A percentile compares a stretch with the other conserved stretches of the same genome.
phyloP scores from a whole-genome alignment of 805 yeast species.

The Hermanozyma aechmeae region DNA sequence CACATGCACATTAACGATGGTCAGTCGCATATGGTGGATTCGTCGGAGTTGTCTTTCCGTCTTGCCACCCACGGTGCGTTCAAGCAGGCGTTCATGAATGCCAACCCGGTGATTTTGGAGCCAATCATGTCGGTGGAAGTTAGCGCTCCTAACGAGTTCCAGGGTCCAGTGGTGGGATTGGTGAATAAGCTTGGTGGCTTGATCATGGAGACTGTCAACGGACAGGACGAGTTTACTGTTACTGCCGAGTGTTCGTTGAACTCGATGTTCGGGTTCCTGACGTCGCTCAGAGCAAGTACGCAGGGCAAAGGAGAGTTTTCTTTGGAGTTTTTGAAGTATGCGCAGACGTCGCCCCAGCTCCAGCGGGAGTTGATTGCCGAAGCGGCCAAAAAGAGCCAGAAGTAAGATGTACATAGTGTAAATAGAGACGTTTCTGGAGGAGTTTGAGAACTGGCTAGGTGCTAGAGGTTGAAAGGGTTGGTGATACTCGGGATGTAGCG shows the following conservation, averaged over 20 bases:
- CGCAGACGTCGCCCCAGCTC: conserved; percentile 83
- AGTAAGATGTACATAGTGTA: conserved; percentile 4
- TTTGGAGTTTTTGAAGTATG: conserved; percentile 86
- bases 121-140: conserved; percentile 94
- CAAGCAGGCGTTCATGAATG: conserved; percentile 76
- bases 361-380: conserved; percentile 88
- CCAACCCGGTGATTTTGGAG: conserved; percentile 84
- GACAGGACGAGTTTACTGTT: conserved; percentile 88
- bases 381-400: conserved; percentile 31
- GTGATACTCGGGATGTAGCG: too few relatives aligned
- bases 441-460: not conserved
- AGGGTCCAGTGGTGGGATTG: conserved; percentile 84
- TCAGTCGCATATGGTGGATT: conserved; percentile 94
- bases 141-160: conserved; percentile 94
- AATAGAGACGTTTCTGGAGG: conserved; percentile 1
- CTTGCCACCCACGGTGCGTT: conserved; percentile 90
- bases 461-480: too few relatives aligned
- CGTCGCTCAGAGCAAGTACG: conserved; percentile 89
- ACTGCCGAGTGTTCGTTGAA: conserved; percentile 95
- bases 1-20: conserved; percentile 95
- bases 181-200: conserved; percentile 88
- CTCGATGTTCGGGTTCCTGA: conserved; percentile 93
- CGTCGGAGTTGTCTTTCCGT: conserved; percentile 91
- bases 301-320: conserved; percentile 99
- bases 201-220: conserved; percentile 89